Percentiles rank a stretch among this genome's conserved stretches.
Conservation (phyloP, 2,329 filamentous ascomycete species). For the Monilinia vaccinii-corymbosi region DNA sequence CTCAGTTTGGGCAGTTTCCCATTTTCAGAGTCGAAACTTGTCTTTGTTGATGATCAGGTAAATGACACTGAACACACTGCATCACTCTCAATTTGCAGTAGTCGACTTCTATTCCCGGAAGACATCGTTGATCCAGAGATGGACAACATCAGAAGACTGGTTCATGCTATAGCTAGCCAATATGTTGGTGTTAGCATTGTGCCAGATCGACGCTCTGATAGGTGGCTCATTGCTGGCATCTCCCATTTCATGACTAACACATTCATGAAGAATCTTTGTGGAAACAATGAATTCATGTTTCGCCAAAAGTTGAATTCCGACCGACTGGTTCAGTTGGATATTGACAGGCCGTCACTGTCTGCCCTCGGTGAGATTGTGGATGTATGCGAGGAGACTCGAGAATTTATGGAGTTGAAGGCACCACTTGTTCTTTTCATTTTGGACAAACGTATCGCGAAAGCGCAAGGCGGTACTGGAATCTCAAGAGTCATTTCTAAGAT, state of each 20-base stretch:
- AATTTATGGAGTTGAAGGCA: conserved; percentile 87
- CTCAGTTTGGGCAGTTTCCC: conserved; percentile 85
- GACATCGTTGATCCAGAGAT: conserved; percentile 80
- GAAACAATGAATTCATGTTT: conserved; percentile 90
- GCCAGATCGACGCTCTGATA: conserved; percentile 68
- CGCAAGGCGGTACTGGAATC: conserved; percentile 70
- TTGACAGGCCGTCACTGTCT: conserved; percentile 72
- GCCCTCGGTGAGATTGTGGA: conserved; percentile 70
- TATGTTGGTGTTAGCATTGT: conserved; percentile 94
- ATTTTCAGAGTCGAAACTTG: conserved; percentile 84
- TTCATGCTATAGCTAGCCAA: conserved; percentile 79
- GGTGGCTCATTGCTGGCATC: conserved; percentile 83
- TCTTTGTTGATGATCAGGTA: conserved; percentile 84
- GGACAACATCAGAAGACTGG: conserved; percentile 68
- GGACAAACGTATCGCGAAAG: conserved; percentile 83
- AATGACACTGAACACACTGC: conserved; percentile 68
- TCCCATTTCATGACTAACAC: conserved; percentile 93
- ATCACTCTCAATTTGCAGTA: conserved; percentile 81
- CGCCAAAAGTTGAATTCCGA: conserved; percentile 81
- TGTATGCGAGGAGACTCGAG: conserved; percentile 74
- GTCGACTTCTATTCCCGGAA: conserved; percentile 72
- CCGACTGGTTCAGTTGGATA: conserved; percentile 69
- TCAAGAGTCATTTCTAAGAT: conserved; percentile 79
- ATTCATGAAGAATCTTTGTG: conserved; percentile 83
- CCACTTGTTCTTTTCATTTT: conserved; percentile 88